These are phyloP conservation scores for Urochloa ruziziensis DNA, from an alignment of 176 grass and related monocot species.

Conservation along the genomic window DNA sequence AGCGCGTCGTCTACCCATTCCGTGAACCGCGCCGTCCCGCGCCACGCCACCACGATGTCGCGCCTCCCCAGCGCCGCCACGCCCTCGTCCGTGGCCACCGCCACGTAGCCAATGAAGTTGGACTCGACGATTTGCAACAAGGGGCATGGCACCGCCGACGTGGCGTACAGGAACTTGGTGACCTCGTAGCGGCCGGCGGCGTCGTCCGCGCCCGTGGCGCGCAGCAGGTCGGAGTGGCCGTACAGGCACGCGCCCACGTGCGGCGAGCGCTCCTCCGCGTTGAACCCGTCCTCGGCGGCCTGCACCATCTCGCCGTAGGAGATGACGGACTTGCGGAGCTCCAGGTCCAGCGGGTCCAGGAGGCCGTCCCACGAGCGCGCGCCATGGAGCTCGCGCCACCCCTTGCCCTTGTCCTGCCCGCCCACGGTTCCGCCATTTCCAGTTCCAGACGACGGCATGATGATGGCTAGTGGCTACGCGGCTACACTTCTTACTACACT, in stretches of 20 bases:
- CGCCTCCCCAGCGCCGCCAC: too few relatives aligned
- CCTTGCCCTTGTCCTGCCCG: constrained; percentile 38
- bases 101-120: too few relatives aligned
- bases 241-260: constrained; percentile 32
- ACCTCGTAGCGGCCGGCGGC: background rate
- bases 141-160: background rate
- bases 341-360: constrained; percentile 46
- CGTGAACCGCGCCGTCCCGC: too few relatives aligned
- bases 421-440: too few relatives aligned
- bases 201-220: background rate
- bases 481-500: too few relatives aligned
- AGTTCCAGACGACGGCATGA: too few relatives aligned
- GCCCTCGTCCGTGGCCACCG: background rate
- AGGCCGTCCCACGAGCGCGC: constrained; percentile 52
- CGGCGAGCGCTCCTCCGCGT: constrained; percentile 42
- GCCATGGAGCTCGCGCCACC: constrained; percentile 56
- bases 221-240: constrained; percentile 27
- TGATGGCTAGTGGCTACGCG: too few relatives aligned
- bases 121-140: too few relatives aligned
- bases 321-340: constrained; percentile 52
- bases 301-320: constrained; percentile 55
- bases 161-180: constrained; percentile 2
- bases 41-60: too few relatives aligned
- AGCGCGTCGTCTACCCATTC: too few relatives aligned
- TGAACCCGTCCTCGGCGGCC: constrained; percentile 57